phyloP scores from a whole-genome alignment of 805 yeast genomes.

The Yamadazyma phyllophila region DNA sequence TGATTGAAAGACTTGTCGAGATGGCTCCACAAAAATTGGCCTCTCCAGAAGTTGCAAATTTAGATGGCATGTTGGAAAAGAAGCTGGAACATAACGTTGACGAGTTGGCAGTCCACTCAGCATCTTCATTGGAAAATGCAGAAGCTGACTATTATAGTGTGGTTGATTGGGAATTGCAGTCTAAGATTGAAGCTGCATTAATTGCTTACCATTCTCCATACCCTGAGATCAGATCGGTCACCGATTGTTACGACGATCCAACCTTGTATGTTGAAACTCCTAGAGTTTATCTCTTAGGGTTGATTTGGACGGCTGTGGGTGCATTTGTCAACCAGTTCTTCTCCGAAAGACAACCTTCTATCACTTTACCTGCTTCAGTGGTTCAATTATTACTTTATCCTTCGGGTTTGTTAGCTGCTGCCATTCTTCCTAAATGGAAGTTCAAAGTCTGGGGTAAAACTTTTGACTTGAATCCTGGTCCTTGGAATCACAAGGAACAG shows the following conservation, averaged over 20 bases:
- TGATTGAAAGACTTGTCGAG: constrained; percentile 20
- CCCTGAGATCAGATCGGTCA: constrained; percentile 65
- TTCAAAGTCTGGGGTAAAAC: constrained; percentile 19
- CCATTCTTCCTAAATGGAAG: constrained; percentile 42
- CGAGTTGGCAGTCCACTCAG: neutral
- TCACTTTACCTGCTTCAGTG: constrained; percentile 42
- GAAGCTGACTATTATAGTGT: constrained; percentile 17
- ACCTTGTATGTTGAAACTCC: constrained; percentile 48
- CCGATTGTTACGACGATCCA: constrained; percentile 57
- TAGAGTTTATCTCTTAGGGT: constrained; percentile 53
- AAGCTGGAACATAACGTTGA: constrained; percentile 4
- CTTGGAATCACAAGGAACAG: constrained; percentile 56
- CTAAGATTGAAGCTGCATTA: constrained; percentile 43
- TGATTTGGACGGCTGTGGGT: constrained; percentile 52
- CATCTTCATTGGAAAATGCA: constrained; percentile 27
- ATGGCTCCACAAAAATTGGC: constrained; percentile 1
- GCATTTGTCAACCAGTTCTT: constrained; percentile 57
- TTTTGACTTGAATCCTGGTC: constrained; percentile 54
- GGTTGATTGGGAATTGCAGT: constrained; percentile 32
- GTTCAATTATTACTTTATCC: constrained; percentile 48
- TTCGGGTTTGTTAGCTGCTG: constrained; percentile 39
- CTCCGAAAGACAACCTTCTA: constrained; percentile 52
- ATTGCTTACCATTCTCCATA: constrained; percentile 51
- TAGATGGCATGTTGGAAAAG: constrained; percentile 5
- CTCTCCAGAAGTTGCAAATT: neutral